A percentile compares a stretch with the other conserved stretches of the same genome.
Conservation (phyloP, 2,329 filamentous ascomycete genomes). For the Hypoxylon sp. region DNA sequence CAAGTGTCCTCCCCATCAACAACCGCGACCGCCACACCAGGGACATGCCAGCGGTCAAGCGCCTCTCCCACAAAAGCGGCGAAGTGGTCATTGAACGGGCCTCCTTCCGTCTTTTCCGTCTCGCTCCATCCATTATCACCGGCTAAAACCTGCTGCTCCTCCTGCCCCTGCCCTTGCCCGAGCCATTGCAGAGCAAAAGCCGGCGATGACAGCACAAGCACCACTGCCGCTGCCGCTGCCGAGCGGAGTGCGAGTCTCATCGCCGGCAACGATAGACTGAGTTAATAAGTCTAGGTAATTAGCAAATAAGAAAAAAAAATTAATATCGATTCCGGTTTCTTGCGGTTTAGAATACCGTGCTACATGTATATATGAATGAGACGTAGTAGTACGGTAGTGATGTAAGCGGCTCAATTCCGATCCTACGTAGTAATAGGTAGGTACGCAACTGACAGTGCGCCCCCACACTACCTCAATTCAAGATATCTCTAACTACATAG, state of each 20-base stretch:
- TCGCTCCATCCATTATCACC: neutral
- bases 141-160: conserved; percentile 3
- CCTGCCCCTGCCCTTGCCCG: conserved; percentile 15
- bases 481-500: neutral
- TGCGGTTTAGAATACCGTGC: neutral
- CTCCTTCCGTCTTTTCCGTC: conserved; percentile 2
- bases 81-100: conserved; percentile 43
- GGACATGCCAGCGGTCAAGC: conserved; percentile 62
- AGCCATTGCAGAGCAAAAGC: neutral
- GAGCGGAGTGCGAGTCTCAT: conserved; percentile 13
- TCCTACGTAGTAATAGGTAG: neutral
- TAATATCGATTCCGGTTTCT: neutral
- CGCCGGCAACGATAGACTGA: neutral
- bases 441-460: no score
- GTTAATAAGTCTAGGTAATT: neutral
- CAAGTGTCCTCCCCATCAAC: conserved; percentile 62
- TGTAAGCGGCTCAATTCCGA: conserved; percentile 2
- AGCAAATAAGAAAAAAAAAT: neutral
- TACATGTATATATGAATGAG: neutral
- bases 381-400: neutral
- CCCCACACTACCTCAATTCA: neutral
- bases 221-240: neutral
- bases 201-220: neutral
- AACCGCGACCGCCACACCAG: conserved; percentile 65
- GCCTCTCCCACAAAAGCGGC: conserved; percentile 25